These are phyloP conservation scores for Teunomyces tritomae DNA, from an alignment of 805 yeast genomes.

Conservation along the genomic window DNA sequence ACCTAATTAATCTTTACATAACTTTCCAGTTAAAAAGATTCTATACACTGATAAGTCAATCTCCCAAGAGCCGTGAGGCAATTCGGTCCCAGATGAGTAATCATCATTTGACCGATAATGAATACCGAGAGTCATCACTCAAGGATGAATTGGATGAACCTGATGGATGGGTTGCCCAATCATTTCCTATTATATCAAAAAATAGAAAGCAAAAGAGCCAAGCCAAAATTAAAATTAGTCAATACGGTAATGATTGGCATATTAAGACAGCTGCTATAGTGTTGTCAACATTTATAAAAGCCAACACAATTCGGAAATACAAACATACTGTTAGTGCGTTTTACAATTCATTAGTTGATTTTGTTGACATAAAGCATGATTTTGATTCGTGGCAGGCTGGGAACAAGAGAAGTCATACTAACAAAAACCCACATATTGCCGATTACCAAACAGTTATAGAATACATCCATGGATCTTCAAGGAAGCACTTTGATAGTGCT, in stretches of 20 bases:
- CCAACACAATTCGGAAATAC: conserved; percentile 41
- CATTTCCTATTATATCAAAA: not conserved
- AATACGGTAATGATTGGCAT: conserved; percentile 83
- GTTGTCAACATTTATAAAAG: conserved; percentile 52
- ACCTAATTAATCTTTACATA: conserved; percentile 69
- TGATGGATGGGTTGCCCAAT: not conserved
- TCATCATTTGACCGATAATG: conserved; percentile 11
- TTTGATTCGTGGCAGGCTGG: conserved; percentile 78
- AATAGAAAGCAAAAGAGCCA: conserved; percentile 7
- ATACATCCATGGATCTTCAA: conserved; percentile 44
- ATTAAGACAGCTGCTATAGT: conserved; percentile 63
- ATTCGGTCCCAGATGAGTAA: not conserved
- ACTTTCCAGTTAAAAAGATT: conserved; percentile 69
- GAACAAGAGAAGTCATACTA: conserved; percentile 15
- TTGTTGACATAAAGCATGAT: conserved; percentile 70
- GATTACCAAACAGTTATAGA: conserved; percentile 44
- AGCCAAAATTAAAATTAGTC: conserved; percentile 46
- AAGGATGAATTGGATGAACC: conserved; percentile 17
- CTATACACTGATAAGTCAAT: conserved; percentile 37
- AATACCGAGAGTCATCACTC: conserved; percentile 21
- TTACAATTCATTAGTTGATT: conserved; percentile 82
- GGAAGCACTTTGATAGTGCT: conserved; percentile 17
- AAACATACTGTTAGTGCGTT: conserved; percentile 43
- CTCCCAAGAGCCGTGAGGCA: conserved; percentile 11
- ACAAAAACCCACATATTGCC: conserved; percentile 11